Base-by-base conservation (phyloP, 768 basidiomycete species). In the Jaapia argillacea region DNA sequence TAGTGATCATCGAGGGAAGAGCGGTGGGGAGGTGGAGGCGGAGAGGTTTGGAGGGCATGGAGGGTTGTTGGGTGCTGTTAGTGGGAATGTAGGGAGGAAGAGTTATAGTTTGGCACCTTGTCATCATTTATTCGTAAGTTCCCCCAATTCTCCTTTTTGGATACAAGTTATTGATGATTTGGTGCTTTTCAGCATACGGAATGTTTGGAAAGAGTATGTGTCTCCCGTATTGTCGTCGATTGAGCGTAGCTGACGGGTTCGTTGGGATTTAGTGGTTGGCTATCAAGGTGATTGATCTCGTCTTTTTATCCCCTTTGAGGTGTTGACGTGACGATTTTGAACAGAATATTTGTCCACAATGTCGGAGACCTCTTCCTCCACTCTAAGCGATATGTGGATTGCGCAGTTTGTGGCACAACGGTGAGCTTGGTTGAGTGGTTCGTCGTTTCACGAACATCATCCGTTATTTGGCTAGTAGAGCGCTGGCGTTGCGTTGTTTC, bases 331-430 rank as follows among this genome's bases (percentile, higher is more conserved):
- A 33, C 18, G 26, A 12, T 33, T 43, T 41, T 38, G 21, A 46
- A 2, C 47, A 89, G 85, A 91, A 87, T 49, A 90, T 92, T 31
- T 93, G 90, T 55, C 89, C 90, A n/a, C 80, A 90, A 47, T 91
- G 90, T 62, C 81, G 89, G 48, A 67, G 89, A 47, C 81, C 83
- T 14, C 58, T 93, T 38, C 89, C 90, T 6, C 86, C 88, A 1
- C 64, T 92, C 35, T 92, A 33, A 33, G n/a, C n/a, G n/a, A n/a
- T n/a, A n/a, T n/a, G n/a, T n/a, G n/a, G n/a, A n/a, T n/a, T n/a
- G n/a, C n/a, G n/a, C n/a, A n/a, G n/a, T n/a, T n/a, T n/a, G n/a
- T n/a, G n/a, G n/a, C n/a, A n/a, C n/a, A n/a, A n/a, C n/a, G n/a
- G n/a, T n/a, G n/a, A n/a, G n/a, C n/a, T n/a, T n/a, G n/a, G n/a